Conservation (phyloP, 495 filamentous ascomycete genomes). For the Echria macrotheca region DNA sequence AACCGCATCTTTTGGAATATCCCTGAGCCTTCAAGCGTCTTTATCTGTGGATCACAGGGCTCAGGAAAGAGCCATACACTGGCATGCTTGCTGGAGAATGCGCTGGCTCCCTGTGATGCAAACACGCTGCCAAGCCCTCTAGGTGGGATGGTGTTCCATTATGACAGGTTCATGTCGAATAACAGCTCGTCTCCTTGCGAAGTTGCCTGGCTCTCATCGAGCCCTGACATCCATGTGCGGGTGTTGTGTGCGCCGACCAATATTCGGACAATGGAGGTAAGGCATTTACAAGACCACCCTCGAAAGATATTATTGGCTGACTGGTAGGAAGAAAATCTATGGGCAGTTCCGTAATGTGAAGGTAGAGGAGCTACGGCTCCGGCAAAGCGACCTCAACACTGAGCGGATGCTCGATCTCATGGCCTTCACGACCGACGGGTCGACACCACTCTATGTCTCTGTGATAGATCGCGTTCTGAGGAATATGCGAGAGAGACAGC, state of each 20-base stretch:
- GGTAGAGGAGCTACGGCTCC: conserved; percentile 51
- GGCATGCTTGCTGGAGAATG: conserved; percentile 65
- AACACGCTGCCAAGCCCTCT: conserved; percentile 45
- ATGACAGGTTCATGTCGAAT: conserved; percentile 55
- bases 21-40: conserved; percentile 59
- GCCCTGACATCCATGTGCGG: conserved; percentile 48
- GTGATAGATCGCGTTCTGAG: conserved; percentile 54
- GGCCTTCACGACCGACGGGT: conserved; percentile 49
- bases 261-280: conserved; percentile 39
- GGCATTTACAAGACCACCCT: not conserved
- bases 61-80: conserved; percentile 72
- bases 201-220: conserved; percentile 58
- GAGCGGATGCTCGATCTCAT: conserved; percentile 63
- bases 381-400: conserved; percentile 55
- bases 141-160: conserved; percentile 64
- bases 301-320: not conserved
- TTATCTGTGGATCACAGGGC: conserved; percentile 74
- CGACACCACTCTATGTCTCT: conserved; percentile 59
- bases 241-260: conserved; percentile 64
- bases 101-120: conserved; percentile 39
- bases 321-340: conserved; percentile 27
- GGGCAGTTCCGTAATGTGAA: conserved; percentile 37
- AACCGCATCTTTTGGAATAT: conserved; percentile 60
- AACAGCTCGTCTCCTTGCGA: conserved; percentile 57
- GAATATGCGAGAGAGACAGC: conserved; percentile 49